phyloP scores from a whole-genome alignment of 108 stramenopile genomes.

The Fragilaria radians region DNA sequence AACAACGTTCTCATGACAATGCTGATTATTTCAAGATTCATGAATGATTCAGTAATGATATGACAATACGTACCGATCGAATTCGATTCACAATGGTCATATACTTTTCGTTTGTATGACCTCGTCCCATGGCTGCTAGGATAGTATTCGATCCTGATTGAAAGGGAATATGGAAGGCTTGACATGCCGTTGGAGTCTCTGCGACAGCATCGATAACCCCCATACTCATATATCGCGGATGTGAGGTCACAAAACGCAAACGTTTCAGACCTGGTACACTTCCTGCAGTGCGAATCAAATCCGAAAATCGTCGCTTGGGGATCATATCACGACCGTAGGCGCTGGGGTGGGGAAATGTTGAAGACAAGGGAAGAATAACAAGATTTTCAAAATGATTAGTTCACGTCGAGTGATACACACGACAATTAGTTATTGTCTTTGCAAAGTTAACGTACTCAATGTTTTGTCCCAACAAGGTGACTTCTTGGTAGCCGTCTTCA shows the following conservation, averaged over 20 bases:
- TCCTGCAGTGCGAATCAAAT: slow-evolving; percentile 81
- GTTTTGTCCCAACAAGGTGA: slow-evolving; percentile 93
- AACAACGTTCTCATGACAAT: background rate
- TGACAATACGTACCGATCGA: slow-evolving; percentile 39
- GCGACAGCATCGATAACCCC: slow-evolving; percentile 93
- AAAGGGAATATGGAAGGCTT: slow-evolving; percentile 91
- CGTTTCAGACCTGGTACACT: slow-evolving; percentile 64
- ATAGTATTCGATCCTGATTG: slow-evolving; percentile 87
- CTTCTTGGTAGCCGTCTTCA: slow-evolving; percentile 63
- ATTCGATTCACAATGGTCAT: slow-evolving; percentile 86
- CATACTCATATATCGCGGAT: slow-evolving; percentile 94
- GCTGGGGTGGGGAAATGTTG: slow-evolving; percentile 6
- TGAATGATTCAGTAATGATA: too few species aligned
- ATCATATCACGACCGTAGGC: slow-evolving; percentile 92
- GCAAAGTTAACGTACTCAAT: slow-evolving; percentile 54
- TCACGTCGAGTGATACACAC: background rate
- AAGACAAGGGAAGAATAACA: background rate
- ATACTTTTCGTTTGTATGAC: slow-evolving; percentile 91
- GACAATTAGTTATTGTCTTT: background rate
- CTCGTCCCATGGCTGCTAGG: slow-evolving; percentile 89
- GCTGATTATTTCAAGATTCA: too few species aligned
- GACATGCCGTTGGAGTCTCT: slow-evolving; percentile 75
- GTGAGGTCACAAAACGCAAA: slow-evolving; percentile 93
- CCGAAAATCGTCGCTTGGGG: slow-evolving; percentile 91
- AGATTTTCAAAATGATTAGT: background rate